phyloP scores from a whole-genome alignment of 75 land plant genomes.

The Cunninghamia lanceolata region DNA sequence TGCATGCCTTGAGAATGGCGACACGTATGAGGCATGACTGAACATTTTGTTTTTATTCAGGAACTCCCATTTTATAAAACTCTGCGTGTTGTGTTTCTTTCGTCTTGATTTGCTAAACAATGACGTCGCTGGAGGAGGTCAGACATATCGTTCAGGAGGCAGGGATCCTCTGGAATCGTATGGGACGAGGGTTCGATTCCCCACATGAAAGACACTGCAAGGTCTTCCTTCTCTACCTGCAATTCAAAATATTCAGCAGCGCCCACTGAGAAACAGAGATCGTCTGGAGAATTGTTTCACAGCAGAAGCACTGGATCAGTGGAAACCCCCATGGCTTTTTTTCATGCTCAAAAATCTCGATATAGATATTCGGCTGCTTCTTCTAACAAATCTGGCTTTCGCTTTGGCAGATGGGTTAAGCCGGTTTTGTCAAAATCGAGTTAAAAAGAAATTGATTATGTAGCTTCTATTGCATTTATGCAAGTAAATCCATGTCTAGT shows the following conservation, averaged over 20 bases:
- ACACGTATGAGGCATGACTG: no score
- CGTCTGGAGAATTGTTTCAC: background rate
- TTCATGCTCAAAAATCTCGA: background rate
- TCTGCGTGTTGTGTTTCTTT: no score
- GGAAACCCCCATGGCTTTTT: background rate
- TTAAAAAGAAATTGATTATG: background rate
- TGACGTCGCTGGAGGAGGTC: background rate
- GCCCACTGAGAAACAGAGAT: background rate
- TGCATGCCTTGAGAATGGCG: no score
- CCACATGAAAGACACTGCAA: background rate
- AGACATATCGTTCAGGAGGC: constrained; percentile 2
- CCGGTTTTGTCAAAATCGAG: background rate
- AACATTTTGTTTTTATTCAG: no score
- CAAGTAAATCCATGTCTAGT: no score
- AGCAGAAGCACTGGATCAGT: background rate
- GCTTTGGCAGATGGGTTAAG: background rate
- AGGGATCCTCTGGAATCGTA: constrained; percentile 3
- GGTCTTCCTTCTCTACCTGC: background rate
- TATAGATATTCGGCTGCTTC: background rate
- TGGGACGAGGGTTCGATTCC: constrained; percentile 1
- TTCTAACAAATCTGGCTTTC: background rate
- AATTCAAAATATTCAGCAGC: background rate
- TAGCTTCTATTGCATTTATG: no score
- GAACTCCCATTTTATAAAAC: no score
- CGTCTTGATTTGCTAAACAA: no score